Evolutionary conservation across 768 basidiomycete genomes (phyloP), one percentile per base, ranked within the genome.

Genomic region (Pisolithus tinctorius): DNA sequence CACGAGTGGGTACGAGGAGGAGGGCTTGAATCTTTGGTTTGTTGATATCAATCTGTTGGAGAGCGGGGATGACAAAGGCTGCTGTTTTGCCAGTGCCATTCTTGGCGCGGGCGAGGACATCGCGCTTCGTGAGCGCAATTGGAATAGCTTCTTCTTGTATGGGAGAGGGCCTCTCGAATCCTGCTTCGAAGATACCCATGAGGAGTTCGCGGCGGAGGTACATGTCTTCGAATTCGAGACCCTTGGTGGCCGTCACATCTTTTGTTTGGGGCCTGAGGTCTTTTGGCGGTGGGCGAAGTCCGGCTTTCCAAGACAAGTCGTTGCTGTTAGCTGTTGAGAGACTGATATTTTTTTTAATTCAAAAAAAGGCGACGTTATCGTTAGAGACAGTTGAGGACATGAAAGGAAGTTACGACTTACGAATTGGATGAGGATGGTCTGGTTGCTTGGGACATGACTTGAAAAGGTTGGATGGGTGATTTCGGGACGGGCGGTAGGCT

Each of bases 111-210:
- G 93, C 93, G 58, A 95, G 88, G 66, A 98, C 71, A 73, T 99
- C 95, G 65, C 95, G 86, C 61, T 87, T 88, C 50, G 88, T 83
- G 63, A 98, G 84, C 37, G 94, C 93, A 60, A 92, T 83, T 50
- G 95, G 95, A 62, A 97, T 97, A 48, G 95, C 90, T 75, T 96
- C 91, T 81, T 99, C 95, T 77, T 99, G 95, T 71, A 99, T 97
- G 55, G 95, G 95, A 25, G 92, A 95, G 40, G 95, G 95, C 60
- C 79, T 84, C 72, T 98, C 95, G 67, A 93, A 95, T 51, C 95
- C 95, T 59, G 94, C 96, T 73, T 97, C 93, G 62, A 94, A 99
- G 69, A 98, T 96, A 63, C 95, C 95, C 95, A 99, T 98, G 68
- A 99, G 83, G 55, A 99, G 84, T 72, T 98, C 95, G 59, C 95